These are phyloP conservation scores for Nicotiana rustica DNA, from an alignment of 305 asterid genomes.

Conservation along the genomic window DNA sequence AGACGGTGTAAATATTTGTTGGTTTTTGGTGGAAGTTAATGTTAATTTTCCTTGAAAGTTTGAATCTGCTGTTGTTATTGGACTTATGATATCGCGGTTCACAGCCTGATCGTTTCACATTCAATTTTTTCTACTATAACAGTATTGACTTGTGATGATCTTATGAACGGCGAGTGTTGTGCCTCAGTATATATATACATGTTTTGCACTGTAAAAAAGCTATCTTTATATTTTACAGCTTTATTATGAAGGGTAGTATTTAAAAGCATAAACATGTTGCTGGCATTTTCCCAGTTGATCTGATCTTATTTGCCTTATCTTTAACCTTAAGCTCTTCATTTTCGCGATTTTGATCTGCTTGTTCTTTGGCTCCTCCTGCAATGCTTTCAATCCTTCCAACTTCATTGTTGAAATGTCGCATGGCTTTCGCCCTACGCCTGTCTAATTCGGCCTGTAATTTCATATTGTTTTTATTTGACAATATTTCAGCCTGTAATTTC, in stretches of 20 bases:
- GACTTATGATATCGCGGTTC: background rate
- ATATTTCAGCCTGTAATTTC: conserved; percentile 33
- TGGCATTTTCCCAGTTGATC: conserved; percentile 83
- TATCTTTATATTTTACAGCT: conserved; percentile 11
- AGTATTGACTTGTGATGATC: background rate
- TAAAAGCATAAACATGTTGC: conserved; percentile 74
- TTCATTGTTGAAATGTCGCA: conserved; percentile 48
- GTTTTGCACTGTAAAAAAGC: background rate
- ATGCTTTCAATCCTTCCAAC: conserved; percentile 58
- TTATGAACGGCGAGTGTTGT: background rate
- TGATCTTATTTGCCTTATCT: conserved; percentile 75
- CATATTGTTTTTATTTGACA: conserved; percentile 35
- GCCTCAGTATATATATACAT: conserved; percentile 14
- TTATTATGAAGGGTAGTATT: conserved; percentile 38
- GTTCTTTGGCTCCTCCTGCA: conserved; percentile 66
- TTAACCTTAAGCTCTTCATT: conserved; percentile 72
- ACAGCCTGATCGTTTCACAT: background rate
- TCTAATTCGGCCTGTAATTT: conserved; percentile 73
- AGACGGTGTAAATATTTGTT: conserved; percentile 32
- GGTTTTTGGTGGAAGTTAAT: conserved; percentile 24
- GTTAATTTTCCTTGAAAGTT: conserved; percentile 1
- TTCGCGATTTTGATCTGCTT: conserved; percentile 64
- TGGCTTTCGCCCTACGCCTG: conserved; percentile 61
- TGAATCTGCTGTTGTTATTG: background rate
- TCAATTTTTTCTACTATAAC: background rate